phyloP scores from a whole-genome alignment of 2,329 filamentous ascomycete species.

The Penicillium hordei region DNA sequence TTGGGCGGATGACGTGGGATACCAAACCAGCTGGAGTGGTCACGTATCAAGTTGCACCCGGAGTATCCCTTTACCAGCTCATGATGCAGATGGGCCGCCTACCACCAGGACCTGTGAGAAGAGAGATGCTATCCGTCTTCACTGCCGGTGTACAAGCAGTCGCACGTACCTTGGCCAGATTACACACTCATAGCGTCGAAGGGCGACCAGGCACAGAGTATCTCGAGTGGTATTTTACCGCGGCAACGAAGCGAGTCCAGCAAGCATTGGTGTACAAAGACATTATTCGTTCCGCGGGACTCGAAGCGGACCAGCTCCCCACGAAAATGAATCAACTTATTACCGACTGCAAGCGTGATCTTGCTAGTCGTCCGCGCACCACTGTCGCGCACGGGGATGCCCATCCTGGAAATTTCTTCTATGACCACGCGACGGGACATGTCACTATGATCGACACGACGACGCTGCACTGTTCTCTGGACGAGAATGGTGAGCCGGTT shows the following conservation, averaged over 20 bases:
- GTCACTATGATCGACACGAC: constrained; percentile 3
- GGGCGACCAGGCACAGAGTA: neutral
- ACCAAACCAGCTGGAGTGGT: neutral
- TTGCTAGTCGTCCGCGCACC: neutral
- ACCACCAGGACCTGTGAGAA: neutral
- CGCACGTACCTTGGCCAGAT: neutral
- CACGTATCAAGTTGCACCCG: constrained; percentile 1
- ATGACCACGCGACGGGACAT: neutral
- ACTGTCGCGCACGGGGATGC: neutral
- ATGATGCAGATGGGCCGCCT: constrained; percentile 1
- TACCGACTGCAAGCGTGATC: neutral
- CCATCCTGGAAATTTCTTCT: constrained; percentile 4
- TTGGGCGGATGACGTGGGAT: constrained; percentile 1
- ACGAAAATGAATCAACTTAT: neutral
- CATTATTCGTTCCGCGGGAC: neutral
- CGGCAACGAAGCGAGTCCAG: neutral
- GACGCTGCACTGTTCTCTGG: neutral
- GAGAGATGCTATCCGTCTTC: neutral
- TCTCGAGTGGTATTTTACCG: constrained; percentile 1
- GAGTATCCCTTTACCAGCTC: neutral
- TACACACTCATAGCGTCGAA: constrained; percentile 1
- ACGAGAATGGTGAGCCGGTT: neutral
- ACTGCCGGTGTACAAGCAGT: neutral
- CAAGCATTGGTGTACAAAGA: neutral
- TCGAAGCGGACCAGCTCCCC: neutral